Base-by-base conservation (phyloP, 139 green algal genomes). In the Coelastrella sp. region DNA sequence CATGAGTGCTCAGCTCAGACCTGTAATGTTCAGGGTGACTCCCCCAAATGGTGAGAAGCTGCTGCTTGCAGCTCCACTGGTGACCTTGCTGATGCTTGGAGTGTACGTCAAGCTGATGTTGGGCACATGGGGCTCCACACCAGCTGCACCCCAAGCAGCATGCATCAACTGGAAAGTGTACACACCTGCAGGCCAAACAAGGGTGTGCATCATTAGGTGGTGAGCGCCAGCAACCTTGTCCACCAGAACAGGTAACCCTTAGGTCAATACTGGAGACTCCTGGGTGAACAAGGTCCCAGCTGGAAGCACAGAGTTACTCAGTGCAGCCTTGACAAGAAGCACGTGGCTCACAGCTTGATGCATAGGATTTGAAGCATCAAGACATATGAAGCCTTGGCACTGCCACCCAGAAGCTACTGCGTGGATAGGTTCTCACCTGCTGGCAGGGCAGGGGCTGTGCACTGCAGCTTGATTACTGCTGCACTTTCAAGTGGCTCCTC, bases 131-230 rank as follows among this genome's bases (percentile, higher is more conserved):
- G 67, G 67, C 37, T 76, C 30, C 37, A 76, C 2, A 37, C 15
- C 35, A 21, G 67, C 67, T 57, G 67, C 67, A 30, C 67, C 67
- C 67, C 67, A 76, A 5, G 67, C 35, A 11, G 27, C 32, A 37
- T 76, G 67, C 67, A 76, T 50, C 67, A 76, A 5, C 37, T 76
- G 67, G 37, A 76, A 51, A 23, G 37, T 76, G 67, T 76, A 76
- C 15, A 40, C 37, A 32, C 67, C 67, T 76, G 67, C 53, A 64
- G n/a, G n/a, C n/a, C 53, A 64, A 32, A 21, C 27, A 25, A 1
- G 27, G 64, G 15, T 45, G 27, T 69, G 60, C 27, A 38, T n/a
- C n/a, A 0, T 57, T 13, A 57, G 45, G 45, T 9, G 45, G 11
- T 23, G 45, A 0, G 11, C 45, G 0, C 15, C 0, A 57, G 1